Base-by-base conservation (phyloP, 73 alveolate genomes). In the Paramecium sexaurelia region DNA sequence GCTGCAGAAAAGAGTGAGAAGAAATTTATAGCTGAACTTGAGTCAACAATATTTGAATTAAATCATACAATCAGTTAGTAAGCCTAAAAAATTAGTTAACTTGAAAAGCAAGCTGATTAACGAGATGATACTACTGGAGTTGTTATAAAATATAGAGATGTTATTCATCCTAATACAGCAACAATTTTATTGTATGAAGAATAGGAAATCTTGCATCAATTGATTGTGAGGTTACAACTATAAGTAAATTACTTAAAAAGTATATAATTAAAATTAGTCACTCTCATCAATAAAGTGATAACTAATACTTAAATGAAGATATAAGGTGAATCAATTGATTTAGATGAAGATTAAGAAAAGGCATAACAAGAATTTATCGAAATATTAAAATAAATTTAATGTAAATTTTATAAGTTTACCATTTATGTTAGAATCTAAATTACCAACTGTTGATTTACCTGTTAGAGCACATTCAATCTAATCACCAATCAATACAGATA, bases 1-100 rank as follows among this genome's bases (percentile, higher is more conserved):
- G 90, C 90, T 17, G 90, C 90, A 24, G 90, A 78, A 78, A 78
- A 78, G 55, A 24, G 55, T 39, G 90, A 78, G 22, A 78, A 78
- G 73, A 41, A 41, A 45, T 61, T 78, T 6, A 78, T 78, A 0
- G 43, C 90, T 7, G 68, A 78, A 45, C 33, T 78, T 9, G 90
- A 78, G 55, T 39, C 75, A 19, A 78, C 45, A 20, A 78, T 78
- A 9, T 24, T 29, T 8, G 90, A 78, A 19, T 32, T 78, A 10
- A 78, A 78, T 78, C 55, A 37, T n/a, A 78, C 90, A 11, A 78
- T 78, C 55, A 22, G 32, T 41, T 36, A 78, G 13, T 22, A 78
- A 78, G 68, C 90, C 6, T 22, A 78, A 40, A 37, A 33, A 37
- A 78, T 78, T 17, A 24, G 55, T 20, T 22, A 7, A 37, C 55